Conservation (phyloP, 176 grass and related monocot species). For the Luzula sylvatica region DNA sequence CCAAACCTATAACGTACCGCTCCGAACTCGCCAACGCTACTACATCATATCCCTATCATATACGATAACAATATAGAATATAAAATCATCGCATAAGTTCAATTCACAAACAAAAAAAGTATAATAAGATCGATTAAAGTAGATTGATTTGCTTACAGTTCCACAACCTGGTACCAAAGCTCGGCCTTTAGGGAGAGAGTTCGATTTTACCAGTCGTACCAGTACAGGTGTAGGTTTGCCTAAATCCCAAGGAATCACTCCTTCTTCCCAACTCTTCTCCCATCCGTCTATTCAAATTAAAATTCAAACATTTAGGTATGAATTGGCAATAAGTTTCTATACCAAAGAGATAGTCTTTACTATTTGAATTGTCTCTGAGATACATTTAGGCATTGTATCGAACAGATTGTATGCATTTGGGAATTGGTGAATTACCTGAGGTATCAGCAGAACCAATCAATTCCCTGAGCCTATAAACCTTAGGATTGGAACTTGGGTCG, state of each 20-base stretch:
- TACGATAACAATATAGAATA: neutral
- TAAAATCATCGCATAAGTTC: too few species aligned
- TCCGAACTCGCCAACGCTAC: conserved; percentile 46
- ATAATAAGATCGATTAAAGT: too few species aligned
- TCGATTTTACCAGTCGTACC: conserved; percentile 41
- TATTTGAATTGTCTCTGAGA: too few species aligned
- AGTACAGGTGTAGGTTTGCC: conserved; percentile 50
- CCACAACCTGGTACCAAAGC: conserved; percentile 84
- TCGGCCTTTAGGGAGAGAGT: conserved; percentile 60
- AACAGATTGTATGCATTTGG: too few species aligned
- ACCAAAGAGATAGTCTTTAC: too few species aligned
- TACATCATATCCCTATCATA: conserved; percentile 74
- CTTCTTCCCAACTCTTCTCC: conserved; percentile 63
- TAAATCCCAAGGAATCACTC: conserved; percentile 79
- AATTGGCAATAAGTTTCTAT: too few species aligned
- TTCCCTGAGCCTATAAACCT: conserved; percentile 5
- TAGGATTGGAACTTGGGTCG: neutral
- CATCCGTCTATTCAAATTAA: conserved; percentile 76
- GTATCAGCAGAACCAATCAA: neutral
- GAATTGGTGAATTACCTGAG: neutral
- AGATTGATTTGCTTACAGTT: conserved; percentile 27
- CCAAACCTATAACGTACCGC: conserved; percentile 72
- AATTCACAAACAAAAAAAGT: too few species aligned
- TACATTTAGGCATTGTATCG: too few species aligned
- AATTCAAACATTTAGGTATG: too few species aligned